Conservation (phyloP, 2,329 filamentous ascomycete species). For the Didymella keratinophila region DNA sequence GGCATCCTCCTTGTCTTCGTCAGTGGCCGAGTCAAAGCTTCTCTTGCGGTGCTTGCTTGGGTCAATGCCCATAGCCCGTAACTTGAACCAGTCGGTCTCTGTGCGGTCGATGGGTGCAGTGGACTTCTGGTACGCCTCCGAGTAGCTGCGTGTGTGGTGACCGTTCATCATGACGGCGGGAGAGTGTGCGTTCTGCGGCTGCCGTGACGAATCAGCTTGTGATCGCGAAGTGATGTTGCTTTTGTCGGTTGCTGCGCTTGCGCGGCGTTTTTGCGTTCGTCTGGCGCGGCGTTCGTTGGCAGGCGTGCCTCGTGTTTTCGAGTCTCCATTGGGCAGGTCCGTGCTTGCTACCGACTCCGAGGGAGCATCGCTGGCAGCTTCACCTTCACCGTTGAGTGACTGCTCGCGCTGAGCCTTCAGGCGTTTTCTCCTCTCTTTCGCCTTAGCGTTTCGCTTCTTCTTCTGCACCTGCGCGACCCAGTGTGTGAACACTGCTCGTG, state of each 20-base stretch:
- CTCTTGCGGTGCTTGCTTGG: slow-evolving; percentile 44
- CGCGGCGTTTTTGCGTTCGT: slow-evolving; percentile 30
- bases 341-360: slow-evolving; percentile 12
- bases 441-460: slow-evolving; percentile 34
- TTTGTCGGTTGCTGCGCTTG: slow-evolving; percentile 4
- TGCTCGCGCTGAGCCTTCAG: slow-evolving; percentile 33
- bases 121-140: slow-evolving; percentile 34
- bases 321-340: slow-evolving; percentile 11
- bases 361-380: slow-evolving; percentile 8
- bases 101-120: slow-evolving; percentile 53
- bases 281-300: slow-evolving; percentile 30
- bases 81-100: slow-evolving; percentile 59
- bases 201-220: slow-evolving; percentile 9
- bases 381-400: slow-evolving; percentile 18
- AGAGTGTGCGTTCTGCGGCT: slow-evolving; percentile 10
- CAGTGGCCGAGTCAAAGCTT: slow-evolving; percentile 38
- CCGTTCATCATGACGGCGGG: slow-evolving; percentile 6
- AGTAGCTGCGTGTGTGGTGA: slow-evolving; percentile 29
- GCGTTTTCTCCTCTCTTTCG: slow-evolving; percentile 35
- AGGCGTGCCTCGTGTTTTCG: slow-evolving; percentile 23
- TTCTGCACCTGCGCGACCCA: slow-evolving; percentile 37
- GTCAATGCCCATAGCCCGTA: slow-evolving; percentile 59
- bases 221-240: not conserved
- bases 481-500: slow-evolving; percentile 31
- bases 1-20: slow-evolving; percentile 28